phyloP scores from a whole-genome alignment of 1,284 basidiomycete genomes.

The Flammula alnicola region DNA sequence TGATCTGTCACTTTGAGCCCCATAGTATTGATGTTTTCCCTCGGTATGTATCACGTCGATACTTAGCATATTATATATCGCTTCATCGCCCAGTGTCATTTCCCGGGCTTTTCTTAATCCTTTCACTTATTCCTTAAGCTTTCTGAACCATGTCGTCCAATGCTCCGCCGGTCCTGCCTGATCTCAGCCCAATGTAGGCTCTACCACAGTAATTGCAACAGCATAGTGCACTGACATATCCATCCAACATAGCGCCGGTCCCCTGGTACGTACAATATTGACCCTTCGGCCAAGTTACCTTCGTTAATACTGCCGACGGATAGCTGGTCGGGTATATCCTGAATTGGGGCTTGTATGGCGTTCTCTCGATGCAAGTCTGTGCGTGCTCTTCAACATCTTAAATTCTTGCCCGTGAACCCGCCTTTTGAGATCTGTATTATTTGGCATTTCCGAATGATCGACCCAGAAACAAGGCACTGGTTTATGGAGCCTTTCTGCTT shows the following conservation, averaged over 20 bases:
- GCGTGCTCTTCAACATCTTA: conserved; percentile 2
- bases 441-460: conserved; percentile 25
- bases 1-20: too few relatives aligned
- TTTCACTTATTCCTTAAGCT: not conserved
- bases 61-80: too few relatives aligned
- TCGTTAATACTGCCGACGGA: not conserved
- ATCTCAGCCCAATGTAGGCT: conserved; percentile 8
- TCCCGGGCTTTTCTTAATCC: too few relatives aligned
- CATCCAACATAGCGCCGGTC: conserved; percentile 2
- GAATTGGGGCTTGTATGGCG: conserved; percentile 26
- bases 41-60: too few relatives aligned
- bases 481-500: conserved; percentile 20
- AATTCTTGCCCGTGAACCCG: not conserved
- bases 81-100: too few relatives aligned
- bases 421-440: conserved; percentile 25
- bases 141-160: not conserved
- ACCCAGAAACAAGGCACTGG: conserved; percentile 16
- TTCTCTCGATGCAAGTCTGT: conserved; percentile 25
- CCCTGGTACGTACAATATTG: conserved; percentile 5
- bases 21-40: too few relatives aligned
- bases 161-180: not conserved
- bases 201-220: too few relatives aligned
- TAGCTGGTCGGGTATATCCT: conserved; percentile 26
- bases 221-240: not conserved
- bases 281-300: not conserved